Evolutionary conservation across 1,284 basidiomycete genomes (phyloP).

Genomic region (Ustilago bromivora): DNA sequence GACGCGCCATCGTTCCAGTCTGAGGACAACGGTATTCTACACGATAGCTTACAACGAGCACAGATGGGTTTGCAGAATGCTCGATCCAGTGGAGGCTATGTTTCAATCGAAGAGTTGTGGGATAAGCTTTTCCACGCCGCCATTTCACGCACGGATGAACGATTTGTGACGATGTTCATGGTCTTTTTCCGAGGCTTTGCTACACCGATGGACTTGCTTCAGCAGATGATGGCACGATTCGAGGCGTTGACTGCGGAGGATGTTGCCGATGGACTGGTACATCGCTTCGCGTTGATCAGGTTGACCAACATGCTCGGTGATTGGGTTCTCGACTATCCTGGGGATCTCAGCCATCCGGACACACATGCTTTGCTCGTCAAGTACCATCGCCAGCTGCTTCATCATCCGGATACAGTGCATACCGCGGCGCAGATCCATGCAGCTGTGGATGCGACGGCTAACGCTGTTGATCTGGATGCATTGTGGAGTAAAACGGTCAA

Average conservation of each 20-base stretch:
- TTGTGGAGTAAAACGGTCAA: slow-evolving; percentile 60
- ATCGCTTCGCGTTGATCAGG: slow-evolving; percentile 59
- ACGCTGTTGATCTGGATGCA: slow-evolving; percentile 56
- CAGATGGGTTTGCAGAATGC: slow-evolving; percentile 57
- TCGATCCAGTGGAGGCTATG: slow-evolving; percentile 58
- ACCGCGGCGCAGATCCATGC: slow-evolving; percentile 48
- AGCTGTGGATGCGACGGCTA: slow-evolving; percentile 44
- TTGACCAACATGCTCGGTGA: slow-evolving; percentile 61
- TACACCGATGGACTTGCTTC: slow-evolving; percentile 57
- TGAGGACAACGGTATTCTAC: slow-evolving; percentile 45
- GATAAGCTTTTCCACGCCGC: slow-evolving; percentile 65
- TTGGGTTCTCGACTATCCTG: slow-evolving; percentile 66
- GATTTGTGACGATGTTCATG: slow-evolving; percentile 63
- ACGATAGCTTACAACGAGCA: slow-evolving; percentile 51
- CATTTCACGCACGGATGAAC: slow-evolving; percentile 57
- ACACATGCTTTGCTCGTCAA: slow-evolving; percentile 49
- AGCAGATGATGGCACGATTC: slow-evolving; percentile 56
- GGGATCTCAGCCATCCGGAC: slow-evolving; percentile 58
- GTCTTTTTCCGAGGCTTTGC: slow-evolving; percentile 65
- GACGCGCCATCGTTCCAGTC: slow-evolving; percentile 38
- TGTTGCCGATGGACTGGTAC: slow-evolving; percentile 50
- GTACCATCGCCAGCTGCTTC: slow-evolving; percentile 51
- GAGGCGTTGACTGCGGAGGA: slow-evolving; percentile 54
- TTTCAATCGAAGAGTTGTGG: slow-evolving; percentile 64
- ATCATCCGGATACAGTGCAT: slow-evolving; percentile 52